Evolutionary conservation across 805 yeast species (phyloP).

Genomic region (Vanderwaltozyma verrucispora): DNA sequence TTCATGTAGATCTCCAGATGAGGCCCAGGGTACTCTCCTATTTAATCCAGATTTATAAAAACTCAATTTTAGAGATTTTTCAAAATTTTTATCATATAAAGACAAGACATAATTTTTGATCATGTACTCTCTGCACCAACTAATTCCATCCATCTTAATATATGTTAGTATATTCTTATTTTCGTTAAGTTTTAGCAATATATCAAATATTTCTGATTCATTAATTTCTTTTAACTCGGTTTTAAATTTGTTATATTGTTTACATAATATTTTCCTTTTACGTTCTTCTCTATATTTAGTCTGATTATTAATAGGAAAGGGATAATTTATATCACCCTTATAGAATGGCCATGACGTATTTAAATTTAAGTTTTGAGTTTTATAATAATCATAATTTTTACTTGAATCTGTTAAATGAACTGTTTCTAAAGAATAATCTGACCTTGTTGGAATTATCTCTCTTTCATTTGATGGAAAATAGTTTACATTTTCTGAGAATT

Average conservation of each 20-base stretch:
- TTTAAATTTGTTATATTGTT: not conserved
- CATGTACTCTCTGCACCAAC: constrained; percentile 26
- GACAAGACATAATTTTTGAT: constrained; percentile 15
- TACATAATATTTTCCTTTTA: constrained; percentile 2
- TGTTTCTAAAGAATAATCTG: constrained; percentile 13
- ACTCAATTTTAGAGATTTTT: constrained; percentile 8
- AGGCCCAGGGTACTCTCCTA: constrained; percentile 24
- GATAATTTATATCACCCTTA: constrained; percentile 6
- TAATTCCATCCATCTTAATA: constrained; percentile 18
- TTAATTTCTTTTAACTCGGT: constrained; percentile 7
- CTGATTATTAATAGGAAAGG: constrained; percentile 18
- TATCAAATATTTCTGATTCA: constrained; percentile 14
- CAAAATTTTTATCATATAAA: not conserved
- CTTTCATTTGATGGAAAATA: not conserved
- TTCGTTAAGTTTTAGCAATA: not conserved
- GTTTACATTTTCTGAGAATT: not conserved
- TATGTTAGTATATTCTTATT: constrained; percentile 2
- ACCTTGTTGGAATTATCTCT: not conserved
- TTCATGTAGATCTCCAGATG: constrained; percentile 17
- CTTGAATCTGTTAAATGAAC: constrained; percentile 24
- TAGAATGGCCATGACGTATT: not conserved
- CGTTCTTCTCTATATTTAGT: constrained; percentile 14
- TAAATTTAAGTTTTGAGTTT: not conserved
- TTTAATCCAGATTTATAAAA: constrained; percentile 25
- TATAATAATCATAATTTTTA: constrained; percentile 16